These are phyloP conservation scores for Podaxis sp. DNA, from an alignment of 768 basidiomycete species.

Conservation along the genomic window DNA sequence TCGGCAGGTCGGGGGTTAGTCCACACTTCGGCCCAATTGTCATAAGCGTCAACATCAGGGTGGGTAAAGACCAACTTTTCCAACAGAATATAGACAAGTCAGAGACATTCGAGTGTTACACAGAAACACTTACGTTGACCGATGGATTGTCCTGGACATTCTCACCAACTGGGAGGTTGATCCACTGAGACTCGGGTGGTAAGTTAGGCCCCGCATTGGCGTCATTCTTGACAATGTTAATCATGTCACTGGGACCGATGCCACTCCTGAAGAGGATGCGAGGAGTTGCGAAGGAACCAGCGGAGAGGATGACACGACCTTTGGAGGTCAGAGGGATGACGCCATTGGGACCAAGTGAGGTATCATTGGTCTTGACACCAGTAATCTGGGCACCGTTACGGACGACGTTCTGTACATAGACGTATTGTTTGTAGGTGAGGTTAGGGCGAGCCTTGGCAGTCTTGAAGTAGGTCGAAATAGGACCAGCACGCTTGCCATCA, in stretches of 20 bases:
- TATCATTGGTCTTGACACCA: conserved; percentile 63
- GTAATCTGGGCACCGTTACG: conserved; percentile 56
- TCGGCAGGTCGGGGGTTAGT: conserved; percentile 53
- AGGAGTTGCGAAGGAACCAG: conserved; percentile 55
- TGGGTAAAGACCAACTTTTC: conserved; percentile 60
- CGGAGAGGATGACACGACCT: conserved; percentile 63
- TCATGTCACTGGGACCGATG: conserved; percentile 61
- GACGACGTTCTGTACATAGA: conserved; percentile 50
- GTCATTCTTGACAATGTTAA: conserved; percentile 48
- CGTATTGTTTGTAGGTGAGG: conserved; percentile 49
- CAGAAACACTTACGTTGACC: conserved; percentile 47
- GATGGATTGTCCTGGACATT: conserved; percentile 60
- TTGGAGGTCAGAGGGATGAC: conserved; percentile 51
- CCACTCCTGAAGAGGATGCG: conserved; percentile 61
- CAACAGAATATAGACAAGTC: not conserved
- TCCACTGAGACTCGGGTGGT: conserved; percentile 50
- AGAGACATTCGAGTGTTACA: not conserved
- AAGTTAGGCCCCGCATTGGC: conserved; percentile 44
- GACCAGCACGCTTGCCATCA: conserved; percentile 51
- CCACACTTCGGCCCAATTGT: conserved; percentile 65
- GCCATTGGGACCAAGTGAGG: conserved; percentile 53
- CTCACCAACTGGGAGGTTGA: conserved; percentile 59
- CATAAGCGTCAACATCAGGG: conserved; percentile 59
- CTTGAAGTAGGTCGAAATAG: conserved; percentile 59
- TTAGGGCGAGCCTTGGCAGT: conserved; percentile 53